These are phyloP conservation scores for Durio zibethinus DNA, from an alignment of 345 rosid genomes.

Conservation along the genomic window DNA sequence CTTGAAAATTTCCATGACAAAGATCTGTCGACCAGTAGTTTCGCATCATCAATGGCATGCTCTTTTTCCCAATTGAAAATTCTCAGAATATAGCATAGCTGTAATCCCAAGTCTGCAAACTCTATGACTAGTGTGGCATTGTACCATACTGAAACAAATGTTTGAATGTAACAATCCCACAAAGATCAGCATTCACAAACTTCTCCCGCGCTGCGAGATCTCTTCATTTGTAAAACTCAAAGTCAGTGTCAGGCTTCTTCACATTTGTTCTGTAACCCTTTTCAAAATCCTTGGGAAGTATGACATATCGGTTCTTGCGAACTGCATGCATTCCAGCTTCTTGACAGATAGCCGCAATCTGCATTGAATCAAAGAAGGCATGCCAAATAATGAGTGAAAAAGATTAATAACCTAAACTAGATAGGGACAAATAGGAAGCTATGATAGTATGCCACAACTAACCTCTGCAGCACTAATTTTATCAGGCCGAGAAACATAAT, in stretches of 20 bases:
- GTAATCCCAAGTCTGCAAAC: not conserved
- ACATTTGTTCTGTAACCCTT: constrained; percentile 97
- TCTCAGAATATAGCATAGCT: not conserved
- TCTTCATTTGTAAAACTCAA: constrained; percentile 87
- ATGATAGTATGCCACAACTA: constrained; percentile 24
- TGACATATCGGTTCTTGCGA: constrained; percentile 93
- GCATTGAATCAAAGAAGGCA: constrained; percentile 4
- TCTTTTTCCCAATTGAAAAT: not conserved
- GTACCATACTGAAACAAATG: not conserved
- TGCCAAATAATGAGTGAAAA: not conserved
- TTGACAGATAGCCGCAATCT: constrained; percentile 98
- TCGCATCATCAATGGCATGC: not conserved
- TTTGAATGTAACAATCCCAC: not conserved
- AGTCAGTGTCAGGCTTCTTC: constrained; percentile 98
- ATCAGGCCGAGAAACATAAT: constrained; percentile 96
- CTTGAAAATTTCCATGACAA: not conserved
- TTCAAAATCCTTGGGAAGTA: constrained; percentile 94
- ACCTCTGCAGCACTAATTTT: constrained; percentile 99
- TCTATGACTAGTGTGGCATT: not conserved
- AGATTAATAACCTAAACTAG: not conserved
- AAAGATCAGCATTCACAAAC: not conserved
- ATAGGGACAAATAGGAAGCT: not conserved
- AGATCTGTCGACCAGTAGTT: not conserved
- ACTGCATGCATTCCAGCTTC: constrained; percentile 99
- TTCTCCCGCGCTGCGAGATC: not conserved